Percentiles rank a stretch among this genome's conserved stretches.
These are phyloP conservation scores for Heterobasidion parviporum DNA, from an alignment of 1,284 basidiomycete species.

Conservation along the genomic window DNA sequence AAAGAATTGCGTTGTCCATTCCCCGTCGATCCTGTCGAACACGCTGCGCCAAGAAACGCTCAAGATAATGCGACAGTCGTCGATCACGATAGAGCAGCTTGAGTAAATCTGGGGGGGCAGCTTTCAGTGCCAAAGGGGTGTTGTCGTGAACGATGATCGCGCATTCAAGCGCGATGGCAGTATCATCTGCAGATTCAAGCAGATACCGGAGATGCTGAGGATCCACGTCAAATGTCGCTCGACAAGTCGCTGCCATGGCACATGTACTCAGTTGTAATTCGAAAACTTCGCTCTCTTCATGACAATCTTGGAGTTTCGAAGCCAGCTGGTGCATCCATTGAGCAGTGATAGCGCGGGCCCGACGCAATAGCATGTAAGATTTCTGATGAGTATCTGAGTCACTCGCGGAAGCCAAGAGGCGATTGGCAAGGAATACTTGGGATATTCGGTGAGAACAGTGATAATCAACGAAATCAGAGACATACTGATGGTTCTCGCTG, in stretches of 20 bases:
- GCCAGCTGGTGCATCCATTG: conserved; percentile 27
- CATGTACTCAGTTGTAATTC: conserved; percentile 21
- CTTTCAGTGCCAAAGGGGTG: conserved; percentile 7
- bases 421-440: conserved; percentile 17
- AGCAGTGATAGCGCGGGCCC: conserved; percentile 22
- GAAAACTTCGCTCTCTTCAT: conserved; percentile 9
- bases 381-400: conserved; percentile 4
- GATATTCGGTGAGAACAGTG: background rate
- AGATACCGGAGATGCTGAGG: conserved; percentile 1
- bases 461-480: background rate
- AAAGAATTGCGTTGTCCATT: conserved; percentile 25
- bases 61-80: conserved; percentile 21
- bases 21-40: conserved; percentile 13
- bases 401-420: conserved; percentile 23
- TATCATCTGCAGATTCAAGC: conserved; percentile 12
- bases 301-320: conserved; percentile 14
- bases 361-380: conserved; percentile 19
- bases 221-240: conserved; percentile 31
- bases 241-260: conserved; percentile 29
- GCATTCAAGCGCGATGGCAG: conserved; percentile 25
- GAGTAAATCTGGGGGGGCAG: background rate
- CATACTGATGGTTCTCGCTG: conserved; percentile 27
- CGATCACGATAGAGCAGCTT: conserved; percentile 19
- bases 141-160: conserved; percentile 25
- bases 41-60: conserved; percentile 10